Conservation (phyloP, 768 basidiomycete species). For the Rhizopogon vulgaris region DNA sequence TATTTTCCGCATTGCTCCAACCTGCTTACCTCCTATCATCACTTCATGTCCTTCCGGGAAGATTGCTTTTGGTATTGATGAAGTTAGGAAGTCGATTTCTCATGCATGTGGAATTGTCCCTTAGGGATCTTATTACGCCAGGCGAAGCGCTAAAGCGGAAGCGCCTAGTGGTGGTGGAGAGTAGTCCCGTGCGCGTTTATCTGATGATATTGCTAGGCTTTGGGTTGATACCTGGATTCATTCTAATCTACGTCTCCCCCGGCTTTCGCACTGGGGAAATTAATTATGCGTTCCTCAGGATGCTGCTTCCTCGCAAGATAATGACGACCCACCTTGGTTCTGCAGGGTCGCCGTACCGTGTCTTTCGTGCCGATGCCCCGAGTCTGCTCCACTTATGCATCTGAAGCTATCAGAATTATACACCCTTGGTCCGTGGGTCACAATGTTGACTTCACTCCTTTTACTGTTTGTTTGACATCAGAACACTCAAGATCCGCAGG, state of each 20-base stretch:
- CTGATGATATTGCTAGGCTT: not conserved
- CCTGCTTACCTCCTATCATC: conserved; percentile 62
- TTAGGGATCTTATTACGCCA: not conserved
- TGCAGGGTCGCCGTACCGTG: not conserved
- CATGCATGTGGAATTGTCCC: conserved; percentile 47
- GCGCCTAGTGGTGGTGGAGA: not conserved
- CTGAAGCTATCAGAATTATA: not conserved
- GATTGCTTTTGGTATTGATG: conserved; percentile 50
- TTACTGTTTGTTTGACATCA: not conserved
- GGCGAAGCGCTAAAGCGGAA: not conserved
- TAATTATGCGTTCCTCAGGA: not conserved
- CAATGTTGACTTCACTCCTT: not conserved
- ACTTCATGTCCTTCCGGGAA: conserved; percentile 43
- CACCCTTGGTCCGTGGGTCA: not conserved
- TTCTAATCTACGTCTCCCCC: not conserved
- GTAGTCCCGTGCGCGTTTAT: not conserved
- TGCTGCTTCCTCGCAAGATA: not conserved
- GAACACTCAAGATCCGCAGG: not conserved
- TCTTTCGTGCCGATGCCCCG: not conserved
- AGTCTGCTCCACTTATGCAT: too few relatives aligned
- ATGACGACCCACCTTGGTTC: not conserved
- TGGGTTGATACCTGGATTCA: not conserved
- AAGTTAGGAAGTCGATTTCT: conserved; percentile 49
- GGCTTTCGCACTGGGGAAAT: not conserved
- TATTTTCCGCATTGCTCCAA: conserved; percentile 48